Percentiles rank a stretch among this genome's conserved stretches.
These are phyloP conservation scores for Erythrobasidium hasegawianum DNA, from an alignment of 1,284 basidiomycete species.

Conservation along the genomic window DNA sequence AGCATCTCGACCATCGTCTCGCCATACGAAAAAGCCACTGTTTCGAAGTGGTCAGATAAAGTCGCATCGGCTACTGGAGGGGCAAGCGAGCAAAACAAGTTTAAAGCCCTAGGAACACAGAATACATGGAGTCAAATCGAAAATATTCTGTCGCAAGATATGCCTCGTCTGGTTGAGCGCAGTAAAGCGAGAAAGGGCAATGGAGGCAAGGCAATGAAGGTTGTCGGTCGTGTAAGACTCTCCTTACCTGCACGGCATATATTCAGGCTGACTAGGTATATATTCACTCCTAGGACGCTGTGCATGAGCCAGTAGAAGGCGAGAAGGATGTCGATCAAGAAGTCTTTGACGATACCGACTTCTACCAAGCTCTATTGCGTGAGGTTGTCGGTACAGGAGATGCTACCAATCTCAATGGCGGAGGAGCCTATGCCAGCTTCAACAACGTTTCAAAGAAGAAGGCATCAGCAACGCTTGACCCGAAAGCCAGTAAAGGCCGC, in stretches of 20 bases:
- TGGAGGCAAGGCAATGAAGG: slow-evolving; percentile 17
- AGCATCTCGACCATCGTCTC: slow-evolving; percentile 15
- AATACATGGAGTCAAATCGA: slow-evolving; percentile 65
- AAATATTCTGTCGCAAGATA: slow-evolving; percentile 41
- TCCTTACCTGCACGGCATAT: slow-evolving; percentile 11
- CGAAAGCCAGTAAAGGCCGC: slow-evolving; percentile 87
- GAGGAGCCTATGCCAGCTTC: slow-evolving; percentile 57
- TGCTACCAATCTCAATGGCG: slow-evolving; percentile 29
- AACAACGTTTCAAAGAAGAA: slow-evolving; percentile 51
- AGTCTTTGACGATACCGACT: slow-evolving; percentile 81
- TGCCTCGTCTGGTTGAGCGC: slow-evolving; percentile 49
- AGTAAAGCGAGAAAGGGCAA: slow-evolving; percentile 12
- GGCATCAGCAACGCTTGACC: slow-evolving; percentile 76
- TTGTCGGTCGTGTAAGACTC: slow-evolving; percentile 17
- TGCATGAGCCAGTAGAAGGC: slow-evolving; percentile 9
- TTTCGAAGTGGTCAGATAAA: slow-evolving; percentile 88
- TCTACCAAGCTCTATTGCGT: slow-evolving; percentile 80
- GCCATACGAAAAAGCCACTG: slow-evolving; percentile 62
- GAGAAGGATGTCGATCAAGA: slow-evolving; percentile 47
- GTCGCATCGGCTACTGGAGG: slow-evolving; percentile 75
- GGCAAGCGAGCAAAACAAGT: slow-evolving; percentile 49
- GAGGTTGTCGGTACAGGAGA: slow-evolving; percentile 68
- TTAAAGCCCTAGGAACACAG: slow-evolving; percentile 61
- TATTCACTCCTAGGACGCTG: slow-evolving; percentile 8
- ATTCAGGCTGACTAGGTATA: slow-evolving; percentile 15